Evolutionary conservation across 306 rosid genomes (phyloP), one percentile per base, ranked within the genome.

Genomic region (Fragaria vesca): DNA sequence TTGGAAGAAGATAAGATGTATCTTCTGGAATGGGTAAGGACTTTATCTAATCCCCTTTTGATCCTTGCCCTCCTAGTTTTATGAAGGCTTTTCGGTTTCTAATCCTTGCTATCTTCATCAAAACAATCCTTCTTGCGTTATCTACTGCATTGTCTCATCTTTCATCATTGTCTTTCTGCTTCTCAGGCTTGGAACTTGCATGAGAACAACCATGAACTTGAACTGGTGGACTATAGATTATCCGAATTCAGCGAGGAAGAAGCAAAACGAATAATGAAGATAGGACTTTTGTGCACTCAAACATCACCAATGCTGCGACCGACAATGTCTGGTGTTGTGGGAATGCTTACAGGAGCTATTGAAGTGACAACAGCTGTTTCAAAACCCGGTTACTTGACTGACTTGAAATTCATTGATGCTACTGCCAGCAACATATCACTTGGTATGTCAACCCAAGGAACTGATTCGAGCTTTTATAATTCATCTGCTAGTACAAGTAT

Each of bases 11-110:
- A 84, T 3, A 88, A 88, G 84, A 34, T 85, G 16, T 88, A 88
- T 86, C 97, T 92, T 75, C 88, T 92, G 38, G 90, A 92, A 83
- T 90, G 90, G 96, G 95, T 92, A 90, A 48, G 84, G 40, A 48
- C 40, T 46, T 17, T 82, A 6, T 48, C 50, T 26, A 71, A 47
- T 60, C 30, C 46, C 30, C 46, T 13, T 38, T 5, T 20, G 40
- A 70, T 66, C 9, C 28, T 28, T 50, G 6, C 20, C 21, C 40
- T 42, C 51, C 24, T n/a, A 60, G 54, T 24, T 18, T 28, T 43
- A n/a, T 18, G 20, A 61, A 43, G 34, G 48, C 28, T 62, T 60
- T 69, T 47, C 43, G 3, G 28, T 66, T 66, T 13, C 16, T 32
- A 13, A 36, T 17, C 3, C 15, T 34, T 34, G 15, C 4, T 36